Evolutionary conservation across 129 eudicot species (phyloP), one percentile per base, ranked within the genome.

Genomic region (Mikania micrantha): DNA sequence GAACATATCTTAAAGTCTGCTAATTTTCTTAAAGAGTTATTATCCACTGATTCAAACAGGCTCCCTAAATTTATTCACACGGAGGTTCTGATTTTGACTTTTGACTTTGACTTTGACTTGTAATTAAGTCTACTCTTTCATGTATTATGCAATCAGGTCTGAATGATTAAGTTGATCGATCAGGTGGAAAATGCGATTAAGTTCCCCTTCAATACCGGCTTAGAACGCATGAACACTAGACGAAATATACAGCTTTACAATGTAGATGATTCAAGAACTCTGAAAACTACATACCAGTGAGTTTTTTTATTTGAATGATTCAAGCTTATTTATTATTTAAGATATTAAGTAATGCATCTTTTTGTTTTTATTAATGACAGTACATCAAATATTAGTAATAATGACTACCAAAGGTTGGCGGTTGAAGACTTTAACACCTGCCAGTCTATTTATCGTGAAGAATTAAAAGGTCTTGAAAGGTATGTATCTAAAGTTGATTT

Each of bases 401-500:
- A 69, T 31, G 95, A 82, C 71, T 81, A 84, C 72, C 70, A 84
- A 66, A 74, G 31, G 56, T 80, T 93, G 64, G 96, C 95, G 38
- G 79, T 71, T 45, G 81, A 82, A 72, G 99, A 93, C 71, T 93
- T 71, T 85, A 88, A 85, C 60, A 38, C 59, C 22, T 86, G 92
- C 69, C 99, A 86, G 67, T 75, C 79, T 9, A 70, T 83, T 64
- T 95, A 84, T 48, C 78, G 65, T 19, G 78, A 72, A 68, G 96
- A 93, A 75, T 29, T 88, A 39, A 79, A 81, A 79, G 47, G 74
- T 65, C 88, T 93, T 41, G 95, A 93, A 74, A 76, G 92, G 99
- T 93, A 48, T 42, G 72, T 22, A 39, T 48, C 70, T 50, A 11
- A 34, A 38, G 58, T 19, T 58, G 48, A 12, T n/a, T n/a, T n/a